Conservation (phyloP, 805 yeast species). For the Yamadazyma ubonensis region DNA sequence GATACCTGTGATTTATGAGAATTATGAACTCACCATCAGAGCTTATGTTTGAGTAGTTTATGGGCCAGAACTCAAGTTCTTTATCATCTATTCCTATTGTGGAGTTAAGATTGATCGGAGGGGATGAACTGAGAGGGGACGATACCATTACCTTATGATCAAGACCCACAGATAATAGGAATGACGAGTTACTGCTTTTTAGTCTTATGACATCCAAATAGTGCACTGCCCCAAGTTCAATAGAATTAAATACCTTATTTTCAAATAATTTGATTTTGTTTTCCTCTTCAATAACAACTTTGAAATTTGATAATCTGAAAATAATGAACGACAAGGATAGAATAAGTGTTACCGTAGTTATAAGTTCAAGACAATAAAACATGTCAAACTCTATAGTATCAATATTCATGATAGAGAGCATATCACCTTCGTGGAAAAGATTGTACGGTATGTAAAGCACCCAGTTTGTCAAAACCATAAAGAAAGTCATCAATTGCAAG, state of each 20-base stretch:
- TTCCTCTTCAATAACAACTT: constrained; percentile 8
- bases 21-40: constrained; percentile 59
- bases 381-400: constrained; percentile 14
- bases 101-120: constrained; percentile 36
- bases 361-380: constrained; percentile 56
- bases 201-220: constrained; percentile 61
- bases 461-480: constrained; percentile 24
- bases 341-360: constrained; percentile 50
- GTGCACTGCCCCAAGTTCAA: constrained; percentile 47
- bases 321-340: constrained; percentile 36
- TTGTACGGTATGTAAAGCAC: constrained; percentile 20
- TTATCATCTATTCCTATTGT: constrained; percentile 9
- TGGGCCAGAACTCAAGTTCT: constrained; percentile 54
- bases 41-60: constrained; percentile 55
- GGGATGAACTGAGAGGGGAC: constrained; percentile 53
- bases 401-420: not conserved
- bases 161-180: constrained; percentile 67
- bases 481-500: constrained; percentile 15
- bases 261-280: constrained; percentile 18
- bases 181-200: constrained; percentile 60
- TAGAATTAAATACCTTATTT: constrained; percentile 27
- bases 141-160: constrained; percentile 72
- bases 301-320: constrained; percentile 20
- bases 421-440: constrained; percentile 8
- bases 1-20: constrained; percentile 49